phyloP scores from a whole-genome alignment of 495 filamentous ascomycete genomes.

The Tetracladium setigerum region DNA sequence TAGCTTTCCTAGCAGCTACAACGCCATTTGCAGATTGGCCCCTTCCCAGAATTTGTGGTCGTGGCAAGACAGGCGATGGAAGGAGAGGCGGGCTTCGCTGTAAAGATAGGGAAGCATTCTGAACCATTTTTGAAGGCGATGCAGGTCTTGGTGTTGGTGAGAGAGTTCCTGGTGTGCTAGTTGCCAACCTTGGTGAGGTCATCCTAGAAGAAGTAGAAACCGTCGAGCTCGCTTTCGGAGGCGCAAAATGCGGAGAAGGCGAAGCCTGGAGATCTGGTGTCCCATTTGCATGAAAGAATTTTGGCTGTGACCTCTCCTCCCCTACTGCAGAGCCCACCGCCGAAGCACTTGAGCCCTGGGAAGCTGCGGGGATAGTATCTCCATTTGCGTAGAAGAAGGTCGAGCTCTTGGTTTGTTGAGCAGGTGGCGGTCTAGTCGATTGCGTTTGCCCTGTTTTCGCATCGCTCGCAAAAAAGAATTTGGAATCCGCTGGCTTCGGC shows the following conservation, averaged over 20 bases:
- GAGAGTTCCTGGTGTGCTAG: constrained; percentile 18
- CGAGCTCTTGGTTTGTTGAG: constrained; percentile 29
- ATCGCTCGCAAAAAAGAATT: constrained; percentile 74
- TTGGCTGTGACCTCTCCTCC: constrained; percentile 25
- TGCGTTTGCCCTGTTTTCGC: constrained; percentile 36
- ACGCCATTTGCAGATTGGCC: constrained; percentile 18
- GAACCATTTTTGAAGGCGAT: constrained; percentile 35
- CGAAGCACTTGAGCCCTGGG: constrained; percentile 23
- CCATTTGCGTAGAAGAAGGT: constrained; percentile 54
- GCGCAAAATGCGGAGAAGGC: constrained; percentile 22
- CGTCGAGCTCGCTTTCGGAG: constrained; percentile 34
- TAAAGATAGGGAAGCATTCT: constrained; percentile 21
- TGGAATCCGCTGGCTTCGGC: constrained; percentile 30
- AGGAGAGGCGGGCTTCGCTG: constrained; percentile 14
- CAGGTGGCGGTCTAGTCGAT: constrained; percentile 2
- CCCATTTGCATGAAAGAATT: constrained; percentile 77
- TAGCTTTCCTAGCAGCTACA: constrained; percentile 20
- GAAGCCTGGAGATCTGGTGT: constrained; percentile 29
- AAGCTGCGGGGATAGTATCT: constrained; percentile 24
- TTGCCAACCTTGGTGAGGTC: constrained; percentile 22
- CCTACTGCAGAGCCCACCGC: constrained; percentile 24
- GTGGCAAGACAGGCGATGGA: constrained; percentile 15
- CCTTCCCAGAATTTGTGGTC: constrained; percentile 16
- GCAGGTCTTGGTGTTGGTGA: constrained; percentile 27
- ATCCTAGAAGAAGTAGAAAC: constrained; percentile 33